Base-by-base conservation (phyloP, 2,329 filamentous ascomycete genomes). In the Apiospora saccharicola region DNA sequence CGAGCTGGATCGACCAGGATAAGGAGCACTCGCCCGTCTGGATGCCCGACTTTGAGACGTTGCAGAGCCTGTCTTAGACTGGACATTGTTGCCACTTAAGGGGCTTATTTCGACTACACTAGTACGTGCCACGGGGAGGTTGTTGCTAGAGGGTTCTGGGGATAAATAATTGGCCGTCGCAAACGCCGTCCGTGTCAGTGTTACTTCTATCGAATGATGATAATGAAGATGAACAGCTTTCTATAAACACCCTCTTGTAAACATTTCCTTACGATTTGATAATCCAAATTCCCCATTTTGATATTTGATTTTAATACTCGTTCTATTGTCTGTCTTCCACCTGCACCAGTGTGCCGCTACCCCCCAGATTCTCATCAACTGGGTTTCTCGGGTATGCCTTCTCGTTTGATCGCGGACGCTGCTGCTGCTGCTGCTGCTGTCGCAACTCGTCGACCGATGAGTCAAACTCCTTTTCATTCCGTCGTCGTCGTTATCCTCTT, bases 1-100 rank as follows among this genome's bases (percentile, higher is more conserved):
- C 79, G 12, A 79, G 75, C 64, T 80, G 79, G 78, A 80, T 79
- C 24, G 78, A 80, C 13, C 79, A 80, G 70, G 76, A 76, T 37
- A 57, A 57, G 6, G 75, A 77, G 24, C 77, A 75, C 6, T 77
- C 76, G 14, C 74, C 78, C 4, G 72, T 79, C 12, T 79, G 78
- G 78, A 80, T 80, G 78, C 79, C 78, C 3, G 78, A 80, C 30
- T 80, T 80, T 68, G 79, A 79, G 70, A 71, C 76, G 51, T 26
- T 80, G 61, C 78, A 81, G 53, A 79, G 76, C 19, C 14, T 70
- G 14, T 68, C 67, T 30, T 46, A 68, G 13, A 3, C 4, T 26
- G 10, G 13, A n/a, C 24, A 2, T 1, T 4, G n/a, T 51, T 3
- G 3, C 5, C 22, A 22, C 7, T 12, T 47, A 19, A 22, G 47